Percentiles rank a stretch among this genome's conserved stretches.
Conservation (phyloP, 1,284 basidiomycete species). For the Hymenochaete sp. region DNA sequence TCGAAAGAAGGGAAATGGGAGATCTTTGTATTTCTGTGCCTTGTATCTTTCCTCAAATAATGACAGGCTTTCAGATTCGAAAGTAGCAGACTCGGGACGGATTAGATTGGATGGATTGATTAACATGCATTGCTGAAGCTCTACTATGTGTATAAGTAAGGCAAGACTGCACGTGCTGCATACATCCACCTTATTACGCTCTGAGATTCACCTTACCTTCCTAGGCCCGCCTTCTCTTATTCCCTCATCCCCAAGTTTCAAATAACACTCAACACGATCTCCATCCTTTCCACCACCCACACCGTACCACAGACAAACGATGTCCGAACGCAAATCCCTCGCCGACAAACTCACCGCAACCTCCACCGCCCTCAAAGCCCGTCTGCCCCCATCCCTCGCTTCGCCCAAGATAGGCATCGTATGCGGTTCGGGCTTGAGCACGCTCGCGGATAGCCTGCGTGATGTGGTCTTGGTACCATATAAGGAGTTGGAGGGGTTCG, state of each 20-base stretch:
- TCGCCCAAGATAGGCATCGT: slow-evolving; percentile 65
- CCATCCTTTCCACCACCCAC: not conserved
- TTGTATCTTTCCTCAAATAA: no score
- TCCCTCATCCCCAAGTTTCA: not conserved
- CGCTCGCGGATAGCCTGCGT: slow-evolving; percentile 48
- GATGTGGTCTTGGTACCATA: slow-evolving; percentile 53
- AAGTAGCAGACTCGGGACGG: no score
- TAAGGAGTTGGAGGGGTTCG: slow-evolving; percentile 54
- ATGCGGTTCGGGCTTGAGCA: slow-evolving; percentile 69
- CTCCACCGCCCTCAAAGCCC: slow-evolving; percentile 14
- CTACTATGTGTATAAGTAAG: no score
- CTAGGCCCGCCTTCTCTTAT: not conserved
- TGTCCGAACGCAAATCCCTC: slow-evolving; percentile 12
- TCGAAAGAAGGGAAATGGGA: no score
- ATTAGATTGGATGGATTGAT: no score
- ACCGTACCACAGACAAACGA: not conserved
- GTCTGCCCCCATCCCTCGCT: slow-evolving; percentile 37
- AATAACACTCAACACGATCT: not conserved
- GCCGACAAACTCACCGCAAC: slow-evolving; percentile 17
- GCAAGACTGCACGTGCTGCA: not conserved
- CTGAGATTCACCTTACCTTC: not conserved
- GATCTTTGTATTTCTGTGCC: no score
- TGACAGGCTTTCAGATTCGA: no score
- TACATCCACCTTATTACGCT: no score
- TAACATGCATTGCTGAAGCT: no score